These are phyloP conservation scores for Mortierella sp. DNA, from an alignment of 371 early-diverging fungal genomes.

Conservation along the genomic window DNA sequence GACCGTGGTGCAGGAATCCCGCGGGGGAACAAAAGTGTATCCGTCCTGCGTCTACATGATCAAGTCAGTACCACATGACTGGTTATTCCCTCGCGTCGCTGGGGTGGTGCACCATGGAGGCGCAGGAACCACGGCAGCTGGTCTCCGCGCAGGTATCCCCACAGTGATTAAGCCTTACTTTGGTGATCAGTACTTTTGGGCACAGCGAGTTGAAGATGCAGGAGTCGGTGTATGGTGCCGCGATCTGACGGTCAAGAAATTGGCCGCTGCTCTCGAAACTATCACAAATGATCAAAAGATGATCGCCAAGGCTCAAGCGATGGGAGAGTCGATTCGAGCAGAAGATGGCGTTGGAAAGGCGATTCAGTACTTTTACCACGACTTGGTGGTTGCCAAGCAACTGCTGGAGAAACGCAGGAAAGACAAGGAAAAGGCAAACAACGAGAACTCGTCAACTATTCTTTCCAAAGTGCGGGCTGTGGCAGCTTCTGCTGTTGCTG, in stretches of 20 bases:
- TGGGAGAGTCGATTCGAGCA: slow-evolving; percentile 67
- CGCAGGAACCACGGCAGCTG: slow-evolving; percentile 88
- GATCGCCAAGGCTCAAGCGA: slow-evolving; percentile 60
- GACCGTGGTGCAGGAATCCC: slow-evolving; percentile 29
- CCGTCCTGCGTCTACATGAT: slow-evolving; percentile 65
- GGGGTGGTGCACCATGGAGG: slow-evolving; percentile 92
- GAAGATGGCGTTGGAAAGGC: slow-evolving; percentile 79
- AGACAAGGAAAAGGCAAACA: slow-evolving; percentile 32
- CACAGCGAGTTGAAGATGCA: slow-evolving; percentile 73
- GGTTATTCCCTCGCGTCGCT: slow-evolving; percentile 82
- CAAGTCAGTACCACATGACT: slow-evolving; percentile 85
- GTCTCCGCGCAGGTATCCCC: slow-evolving; percentile 78
- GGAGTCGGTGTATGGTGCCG: slow-evolving; percentile 72
- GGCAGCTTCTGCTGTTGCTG: slow-evolving; percentile 20
- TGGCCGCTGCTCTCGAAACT: slow-evolving; percentile 64
- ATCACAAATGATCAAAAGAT: slow-evolving; percentile 74
- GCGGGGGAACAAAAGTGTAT: slow-evolving; percentile 36
- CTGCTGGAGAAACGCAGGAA: slow-evolving; percentile 46
- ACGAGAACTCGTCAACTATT: not conserved
- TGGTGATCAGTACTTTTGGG: slow-evolving; percentile 91
- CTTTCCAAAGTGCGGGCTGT: slow-evolving; percentile 7
- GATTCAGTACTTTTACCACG: slow-evolving; percentile 72
- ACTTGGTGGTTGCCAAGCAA: slow-evolving; percentile 65
- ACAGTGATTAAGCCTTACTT: slow-evolving; percentile 87
- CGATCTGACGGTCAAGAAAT: slow-evolving; percentile 64